Base-by-base conservation (phyloP, 192 early-diverging fungal species). In the Umbelopsis isabellina region DNA sequence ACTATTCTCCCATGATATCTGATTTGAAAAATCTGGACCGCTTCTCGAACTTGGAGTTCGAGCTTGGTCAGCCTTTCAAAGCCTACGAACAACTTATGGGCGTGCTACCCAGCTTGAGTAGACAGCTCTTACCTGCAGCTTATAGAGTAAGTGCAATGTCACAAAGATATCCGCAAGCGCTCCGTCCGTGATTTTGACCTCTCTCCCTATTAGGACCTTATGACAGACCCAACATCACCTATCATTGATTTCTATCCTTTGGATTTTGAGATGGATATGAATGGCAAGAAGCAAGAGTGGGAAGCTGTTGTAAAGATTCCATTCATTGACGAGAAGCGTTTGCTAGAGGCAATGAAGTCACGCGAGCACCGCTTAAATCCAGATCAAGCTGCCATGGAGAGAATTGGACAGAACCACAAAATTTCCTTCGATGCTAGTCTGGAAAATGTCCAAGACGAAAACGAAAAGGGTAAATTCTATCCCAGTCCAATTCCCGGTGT, bases 31-130 rank as follows among this genome's bases (percentile, higher is more conserved):
- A 82, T 35, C 72, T 93, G 55, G 70, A 73, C 0, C 76, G 80
- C 18, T 91, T 89, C 79, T 71, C 80, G 53, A 68, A 83, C 50
- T 73, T 94, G n/a, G 77, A 86, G 46, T 98, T 98, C 67, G 87
- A 91, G 37, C 83, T 90, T 20, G 95, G 94, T 35, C 72, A 69
- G 23, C 98, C 98, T 0, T 98, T 98, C 85, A 91, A 88, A 48
- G 97, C 98, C 4, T 95, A 94, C 74, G 97, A 99, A 79, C 98
- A 99, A 80, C 87, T 99, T 23, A 98, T 99, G 98, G 95, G 96
- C 70, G 98, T 99, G 18, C 82, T 99, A 66, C 98, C 98, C 10
- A 92, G 92, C 25, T 86, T 86, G 30, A 93, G 91, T 80, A 88
- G 89, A 80, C 82, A 86, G 74, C 88, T 97, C 53, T 89, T 99